Conservation (phyloP, 495 filamentous ascomycete genomes). For the Penicillium nucicola region DNA sequence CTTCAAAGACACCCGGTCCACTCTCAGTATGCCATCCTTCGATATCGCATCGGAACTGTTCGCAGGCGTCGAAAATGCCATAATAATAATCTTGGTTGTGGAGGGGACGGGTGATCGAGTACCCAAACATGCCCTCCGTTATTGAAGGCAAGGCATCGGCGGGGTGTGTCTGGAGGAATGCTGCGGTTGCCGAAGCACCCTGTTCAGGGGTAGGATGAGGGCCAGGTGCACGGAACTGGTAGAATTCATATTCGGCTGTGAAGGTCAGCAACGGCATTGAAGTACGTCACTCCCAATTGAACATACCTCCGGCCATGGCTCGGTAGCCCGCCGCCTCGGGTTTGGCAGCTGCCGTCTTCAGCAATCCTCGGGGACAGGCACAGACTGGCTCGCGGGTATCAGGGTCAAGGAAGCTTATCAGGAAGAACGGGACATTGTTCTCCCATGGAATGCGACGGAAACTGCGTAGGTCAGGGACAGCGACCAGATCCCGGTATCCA, state of each 20-base stretch:
- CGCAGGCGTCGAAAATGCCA: conserved; percentile 79
- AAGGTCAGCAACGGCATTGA: conserved; percentile 4
- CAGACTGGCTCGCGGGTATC: conserved; percentile 59
- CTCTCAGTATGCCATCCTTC: conserved; percentile 98
- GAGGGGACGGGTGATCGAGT: conserved; percentile 86
- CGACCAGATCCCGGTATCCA: conserved; percentile 87
- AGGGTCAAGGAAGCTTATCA: conserved; percentile 76
- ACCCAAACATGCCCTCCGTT: conserved; percentile 98
- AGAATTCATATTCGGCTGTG: conserved; percentile 95
- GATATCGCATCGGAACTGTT: conserved; percentile 75
- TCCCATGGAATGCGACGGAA: conserved; percentile 96
- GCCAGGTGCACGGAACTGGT: conserved; percentile 75
- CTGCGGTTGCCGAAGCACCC: conserved; percentile 69
- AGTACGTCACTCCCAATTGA: neutral
- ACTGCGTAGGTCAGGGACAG: conserved; percentile 73
- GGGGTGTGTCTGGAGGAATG: conserved; percentile 70
- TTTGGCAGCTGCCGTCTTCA: conserved; percentile 67
- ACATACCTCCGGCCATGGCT: conserved; percentile 89
- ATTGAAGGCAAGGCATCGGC: conserved; percentile 68
- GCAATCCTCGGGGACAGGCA: conserved; percentile 76
- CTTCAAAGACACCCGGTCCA: conserved; percentile 94
- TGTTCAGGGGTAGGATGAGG: conserved; percentile 43
- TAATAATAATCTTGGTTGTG: conserved; percentile 97
- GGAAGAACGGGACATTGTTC: conserved; percentile 85
- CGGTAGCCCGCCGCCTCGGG: conserved; percentile 60